A percentile compares a stretch with the other conserved stretches of the same genome.
Conservation (phyloP, 2,329 filamentous ascomycete genomes). For the Aphanocladium album region DNA sequence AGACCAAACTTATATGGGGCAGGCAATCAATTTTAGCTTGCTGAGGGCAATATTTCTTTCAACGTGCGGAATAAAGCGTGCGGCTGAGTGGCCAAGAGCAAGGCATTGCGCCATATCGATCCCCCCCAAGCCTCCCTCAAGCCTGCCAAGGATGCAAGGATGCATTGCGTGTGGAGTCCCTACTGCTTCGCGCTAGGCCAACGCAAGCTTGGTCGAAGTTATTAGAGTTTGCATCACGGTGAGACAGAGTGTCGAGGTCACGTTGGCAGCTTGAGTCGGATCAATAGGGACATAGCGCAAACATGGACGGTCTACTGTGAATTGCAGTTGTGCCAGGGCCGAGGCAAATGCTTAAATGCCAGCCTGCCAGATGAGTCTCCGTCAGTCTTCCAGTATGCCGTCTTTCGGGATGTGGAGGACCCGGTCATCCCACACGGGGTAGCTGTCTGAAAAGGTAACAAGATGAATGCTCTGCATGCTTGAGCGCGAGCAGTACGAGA, state of each 20-base stretch:
- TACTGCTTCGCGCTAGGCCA: neutral
- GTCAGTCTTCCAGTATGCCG: too few relatives aligned
- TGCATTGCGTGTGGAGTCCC: conserved; percentile 4
- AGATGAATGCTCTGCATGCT: neutral
- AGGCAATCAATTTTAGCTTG: neutral
- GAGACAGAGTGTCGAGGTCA: neutral
- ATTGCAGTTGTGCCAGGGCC: too few relatives aligned
- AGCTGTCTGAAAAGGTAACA: neutral
- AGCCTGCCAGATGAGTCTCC: neutral
- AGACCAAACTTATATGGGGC: neutral
- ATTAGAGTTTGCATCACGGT: neutral
- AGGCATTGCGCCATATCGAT: conserved; percentile 13
- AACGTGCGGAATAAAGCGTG: conserved; percentile 4
- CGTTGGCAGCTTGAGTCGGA: neutral
- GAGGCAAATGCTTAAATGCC: neutral
- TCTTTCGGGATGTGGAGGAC: neutral
- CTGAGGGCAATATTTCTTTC: neutral
- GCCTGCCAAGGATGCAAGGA: neutral
- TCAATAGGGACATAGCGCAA: neutral
- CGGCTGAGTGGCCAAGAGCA: conserved; percentile 8
- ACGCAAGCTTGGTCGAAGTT: too few relatives aligned
- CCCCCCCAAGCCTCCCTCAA: conserved; percentile 4
- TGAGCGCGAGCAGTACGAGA: neutral
- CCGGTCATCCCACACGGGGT: neutral
- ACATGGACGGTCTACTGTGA: neutral